Conservation (phyloP, 2,329 filamentous ascomycete species). For the Colletotrichum sp. region DNA sequence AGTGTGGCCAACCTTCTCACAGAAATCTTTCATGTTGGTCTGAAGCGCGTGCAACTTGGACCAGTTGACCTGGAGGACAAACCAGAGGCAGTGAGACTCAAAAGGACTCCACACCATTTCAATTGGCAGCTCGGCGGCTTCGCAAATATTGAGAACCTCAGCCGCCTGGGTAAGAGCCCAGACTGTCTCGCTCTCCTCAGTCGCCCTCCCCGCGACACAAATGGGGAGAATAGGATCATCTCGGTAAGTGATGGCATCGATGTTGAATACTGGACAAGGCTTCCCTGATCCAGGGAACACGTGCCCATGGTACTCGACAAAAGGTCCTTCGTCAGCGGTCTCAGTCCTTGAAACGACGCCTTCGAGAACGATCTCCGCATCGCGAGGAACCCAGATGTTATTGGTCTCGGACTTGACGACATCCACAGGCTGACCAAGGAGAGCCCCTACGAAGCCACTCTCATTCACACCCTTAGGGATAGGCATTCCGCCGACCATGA, state of each 20-base stretch:
- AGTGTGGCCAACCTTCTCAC: constrained; percentile 43
- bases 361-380: constrained; percentile 55
- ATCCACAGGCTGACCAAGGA: constrained; percentile 48
- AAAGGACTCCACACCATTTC: constrained; percentile 27
- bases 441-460: constrained; percentile 50
- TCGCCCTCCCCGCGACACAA: constrained; percentile 40
- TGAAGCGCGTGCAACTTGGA: constrained; percentile 60
- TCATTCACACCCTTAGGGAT: constrained; percentile 52
- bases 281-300: neutral
- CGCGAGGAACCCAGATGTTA: constrained; percentile 51
- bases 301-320: constrained; percentile 45
- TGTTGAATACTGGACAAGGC: constrained; percentile 42
- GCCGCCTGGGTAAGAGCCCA: neutral
- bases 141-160: neutral
- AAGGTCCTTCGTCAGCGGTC: constrained; percentile 48
- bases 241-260: constrained; percentile 52
- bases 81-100: constrained; percentile 44
- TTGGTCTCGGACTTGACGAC: constrained; percentile 57
- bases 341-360: constrained; percentile 50
- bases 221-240: constrained; percentile 52
- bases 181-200: neutral
- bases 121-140: neutral
- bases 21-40: constrained; percentile 44
- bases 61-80: constrained; percentile 60
- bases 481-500: constrained; percentile 52